Conservation (phyloP, 257 asterid species). For the Coffea canephora region DNA sequence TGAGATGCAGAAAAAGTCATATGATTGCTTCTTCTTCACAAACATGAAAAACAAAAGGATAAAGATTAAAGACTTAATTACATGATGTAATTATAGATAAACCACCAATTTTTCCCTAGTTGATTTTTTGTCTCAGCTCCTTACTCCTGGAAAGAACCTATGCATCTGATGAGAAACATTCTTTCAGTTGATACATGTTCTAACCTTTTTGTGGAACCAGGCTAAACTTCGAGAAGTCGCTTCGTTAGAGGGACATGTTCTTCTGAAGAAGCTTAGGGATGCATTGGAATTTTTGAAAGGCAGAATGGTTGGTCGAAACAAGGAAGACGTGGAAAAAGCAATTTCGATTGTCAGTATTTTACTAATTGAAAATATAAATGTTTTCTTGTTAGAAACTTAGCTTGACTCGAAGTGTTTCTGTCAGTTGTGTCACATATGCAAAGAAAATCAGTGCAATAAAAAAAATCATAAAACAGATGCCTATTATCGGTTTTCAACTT, state of each 20-base stretch:
- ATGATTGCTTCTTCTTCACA: background rate
- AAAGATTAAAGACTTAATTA: background rate
- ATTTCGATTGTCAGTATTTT: slow-evolving; percentile 75
- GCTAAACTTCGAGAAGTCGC: slow-evolving; percentile 91
- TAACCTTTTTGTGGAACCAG: slow-evolving; percentile 36
- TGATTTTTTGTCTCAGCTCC: background rate
- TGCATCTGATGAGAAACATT: background rate
- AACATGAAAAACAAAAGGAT: background rate
- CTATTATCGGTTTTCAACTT: background rate
- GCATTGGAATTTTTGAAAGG: slow-evolving; percentile 88
- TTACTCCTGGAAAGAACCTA: background rate
- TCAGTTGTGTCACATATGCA: background rate
- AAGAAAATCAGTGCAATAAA: background rate
- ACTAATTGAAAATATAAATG: background rate
- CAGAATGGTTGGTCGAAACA: slow-evolving; percentile 72
- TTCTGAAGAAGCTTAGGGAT: slow-evolving; percentile 96
- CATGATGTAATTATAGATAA: background rate
- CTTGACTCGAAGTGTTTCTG: background rate
- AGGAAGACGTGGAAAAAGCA: slow-evolving; percentile 85
- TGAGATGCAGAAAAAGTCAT: too few species aligned
- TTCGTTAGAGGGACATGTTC: slow-evolving; percentile 93
- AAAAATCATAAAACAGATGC: background rate
- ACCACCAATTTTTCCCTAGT: background rate
- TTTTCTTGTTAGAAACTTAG: background rate
- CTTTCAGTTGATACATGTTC: background rate